Evolutionary conservation across 305 asterid species (phyloP).

Genomic region (Fraxinus latifolia): DNA sequence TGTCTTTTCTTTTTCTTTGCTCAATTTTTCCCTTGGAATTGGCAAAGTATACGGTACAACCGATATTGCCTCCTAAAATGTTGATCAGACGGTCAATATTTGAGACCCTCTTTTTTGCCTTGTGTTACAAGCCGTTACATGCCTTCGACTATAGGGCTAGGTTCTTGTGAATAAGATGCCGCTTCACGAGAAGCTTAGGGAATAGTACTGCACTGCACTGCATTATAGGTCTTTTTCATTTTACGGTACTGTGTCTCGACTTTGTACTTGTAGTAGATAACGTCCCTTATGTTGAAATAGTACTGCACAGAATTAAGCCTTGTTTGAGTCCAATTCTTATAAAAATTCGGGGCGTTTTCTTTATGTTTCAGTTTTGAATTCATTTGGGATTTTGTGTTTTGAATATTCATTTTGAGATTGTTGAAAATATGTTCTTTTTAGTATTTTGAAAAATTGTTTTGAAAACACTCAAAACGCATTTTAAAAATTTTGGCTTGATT

Average conservation of each 20-base stretch:
- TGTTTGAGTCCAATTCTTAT: no score
- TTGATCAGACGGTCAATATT: background rate
- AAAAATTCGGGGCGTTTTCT: no score
- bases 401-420: no score
- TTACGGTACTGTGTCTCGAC: background rate
- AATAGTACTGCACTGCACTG: background rate
- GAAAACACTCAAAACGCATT: no score
- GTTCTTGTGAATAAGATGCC: background rate
- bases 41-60: background rate
- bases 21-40: background rate
- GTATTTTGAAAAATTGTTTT: no score
- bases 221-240: background rate
- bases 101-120: background rate
- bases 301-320: background rate
- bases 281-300: background rate
- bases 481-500: no score
- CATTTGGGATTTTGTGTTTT: no score
- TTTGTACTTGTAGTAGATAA: background rate
- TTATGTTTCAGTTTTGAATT: no score
- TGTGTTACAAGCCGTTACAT: background rate
- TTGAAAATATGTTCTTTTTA: no score
- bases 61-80: background rate
- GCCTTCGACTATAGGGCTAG: background rate
- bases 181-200: background rate
- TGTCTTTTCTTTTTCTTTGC: background rate